phyloP scores from a whole-genome alignment of 2,329 filamentous ascomycete genomes.

The Daldinia sp. region DNA sequence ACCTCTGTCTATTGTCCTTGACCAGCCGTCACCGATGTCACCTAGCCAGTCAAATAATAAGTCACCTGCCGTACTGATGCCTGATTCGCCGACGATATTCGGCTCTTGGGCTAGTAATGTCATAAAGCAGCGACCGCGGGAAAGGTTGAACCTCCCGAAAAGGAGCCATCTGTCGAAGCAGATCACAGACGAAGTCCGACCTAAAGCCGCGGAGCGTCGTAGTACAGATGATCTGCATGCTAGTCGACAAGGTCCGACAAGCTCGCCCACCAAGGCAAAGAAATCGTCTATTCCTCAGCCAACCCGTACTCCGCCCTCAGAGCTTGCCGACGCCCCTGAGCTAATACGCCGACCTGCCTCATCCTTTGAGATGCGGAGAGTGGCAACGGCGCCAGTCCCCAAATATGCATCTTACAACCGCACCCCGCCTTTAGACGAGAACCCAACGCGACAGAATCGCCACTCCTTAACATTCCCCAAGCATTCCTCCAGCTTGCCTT shows the following conservation, averaged over 20 bases:
- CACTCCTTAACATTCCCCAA: slow-evolving; percentile 26
- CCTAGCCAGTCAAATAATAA: slow-evolving; percentile 20
- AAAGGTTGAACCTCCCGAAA: slow-evolving; percentile 10
- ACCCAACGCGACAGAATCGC: slow-evolving; percentile 15
- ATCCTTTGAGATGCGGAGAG: slow-evolving; percentile 33
- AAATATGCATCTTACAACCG: slow-evolving; percentile 30
- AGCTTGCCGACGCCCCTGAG: slow-evolving; percentile 11
- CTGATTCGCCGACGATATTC: slow-evolving; percentile 18
- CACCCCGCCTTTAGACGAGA: slow-evolving; percentile 31
- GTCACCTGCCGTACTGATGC: slow-evolving; percentile 17
- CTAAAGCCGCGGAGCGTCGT: background rate
- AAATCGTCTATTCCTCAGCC: slow-evolving; percentile 12
- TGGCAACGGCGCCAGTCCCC: slow-evolving; percentile 20
- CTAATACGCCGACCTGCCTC: slow-evolving; percentile 37
- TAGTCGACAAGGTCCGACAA: slow-evolving; percentile 6
- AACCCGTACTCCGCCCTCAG: background rate
- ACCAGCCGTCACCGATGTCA: slow-evolving; percentile 58
- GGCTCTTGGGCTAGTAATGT: slow-evolving; percentile 10
- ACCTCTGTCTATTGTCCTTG: slow-evolving; percentile 63
- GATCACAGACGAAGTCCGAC: slow-evolving; percentile 4
- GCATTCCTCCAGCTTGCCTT: slow-evolving; percentile 22
- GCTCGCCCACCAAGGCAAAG: slow-evolving; percentile 1
- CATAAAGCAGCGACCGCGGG: slow-evolving; percentile 9
- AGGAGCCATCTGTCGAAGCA: slow-evolving; percentile 10
- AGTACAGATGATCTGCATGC: slow-evolving; percentile 1